Percentiles rank a stretch among this genome's conserved stretches.
These are phyloP conservation scores for Thalassiosira hispida DNA, from an alignment of 352 stramenopile genomes.

Conservation along the genomic window DNA sequence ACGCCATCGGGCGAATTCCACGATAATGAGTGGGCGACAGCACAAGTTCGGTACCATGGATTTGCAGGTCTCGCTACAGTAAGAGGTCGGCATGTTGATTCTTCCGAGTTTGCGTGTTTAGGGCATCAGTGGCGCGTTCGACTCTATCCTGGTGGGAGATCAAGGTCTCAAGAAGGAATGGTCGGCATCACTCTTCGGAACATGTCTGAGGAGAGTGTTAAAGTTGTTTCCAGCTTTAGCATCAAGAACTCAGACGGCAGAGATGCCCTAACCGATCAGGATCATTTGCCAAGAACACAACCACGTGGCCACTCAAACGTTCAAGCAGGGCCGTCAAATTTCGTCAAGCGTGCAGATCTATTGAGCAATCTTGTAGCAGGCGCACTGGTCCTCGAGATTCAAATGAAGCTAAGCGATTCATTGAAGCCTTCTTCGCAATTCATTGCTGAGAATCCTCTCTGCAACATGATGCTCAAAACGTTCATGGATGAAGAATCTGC, in stretches of 20 bases:
- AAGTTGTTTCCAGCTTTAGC: no score
- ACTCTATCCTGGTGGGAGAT: not conserved
- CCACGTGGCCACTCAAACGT: no score
- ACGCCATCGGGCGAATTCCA: no score
- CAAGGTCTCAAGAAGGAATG: no score
- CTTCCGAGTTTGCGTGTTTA: not conserved
- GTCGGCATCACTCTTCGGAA: no score
- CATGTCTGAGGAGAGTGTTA: no score
- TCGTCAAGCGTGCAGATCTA: not conserved
- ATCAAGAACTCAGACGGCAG: not conserved
- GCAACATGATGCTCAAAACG: constrained; percentile 9
- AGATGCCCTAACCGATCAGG: no score
- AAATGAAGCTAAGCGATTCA: not conserved
- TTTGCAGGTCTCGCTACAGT: no score
- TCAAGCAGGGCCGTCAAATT: not conserved
- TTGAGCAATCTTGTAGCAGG: not conserved
- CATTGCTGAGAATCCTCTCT: constrained; percentile 15
- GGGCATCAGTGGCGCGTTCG: not conserved
- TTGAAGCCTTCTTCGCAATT: not conserved
- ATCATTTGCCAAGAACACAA: no score
- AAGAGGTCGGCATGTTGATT: no score
- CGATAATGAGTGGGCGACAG: no score
- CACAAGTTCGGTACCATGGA: no score
- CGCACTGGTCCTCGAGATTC: constrained; percentile 5
- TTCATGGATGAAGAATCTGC: constrained; percentile 23